phyloP scores from a whole-genome alignment of 768 basidiomycete species.

The Rhizopogon vesiculosus region DNA sequence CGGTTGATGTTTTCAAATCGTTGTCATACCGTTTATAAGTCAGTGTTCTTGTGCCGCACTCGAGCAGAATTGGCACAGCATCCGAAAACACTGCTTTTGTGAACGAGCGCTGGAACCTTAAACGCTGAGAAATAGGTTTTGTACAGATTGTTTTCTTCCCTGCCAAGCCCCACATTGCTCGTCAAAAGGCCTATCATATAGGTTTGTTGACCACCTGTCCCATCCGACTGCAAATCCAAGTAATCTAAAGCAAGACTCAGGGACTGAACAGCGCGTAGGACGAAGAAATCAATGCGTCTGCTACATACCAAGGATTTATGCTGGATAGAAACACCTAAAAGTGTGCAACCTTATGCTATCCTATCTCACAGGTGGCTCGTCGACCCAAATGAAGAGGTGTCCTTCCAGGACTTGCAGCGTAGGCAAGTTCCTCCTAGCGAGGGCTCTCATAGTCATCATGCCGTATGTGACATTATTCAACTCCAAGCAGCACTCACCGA shows the following conservation, averaged over 20 bases:
- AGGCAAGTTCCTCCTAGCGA: not conserved
- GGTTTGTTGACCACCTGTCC: no score
- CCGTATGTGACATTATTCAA: not conserved
- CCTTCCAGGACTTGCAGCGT: conserved; percentile 5
- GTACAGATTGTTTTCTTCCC: not conserved
- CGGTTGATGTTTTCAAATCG: not conserved
- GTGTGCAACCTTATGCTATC: not conserved
- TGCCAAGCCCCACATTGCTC: not conserved
- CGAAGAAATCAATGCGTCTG: not conserved
- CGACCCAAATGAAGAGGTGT: not conserved
- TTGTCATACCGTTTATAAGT: not conserved
- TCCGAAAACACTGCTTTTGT: not conserved
- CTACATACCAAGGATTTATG: not conserved
- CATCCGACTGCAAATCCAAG: not conserved
- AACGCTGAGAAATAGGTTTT: not conserved
- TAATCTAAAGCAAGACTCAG: not conserved
- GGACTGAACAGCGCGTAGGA: not conserved
- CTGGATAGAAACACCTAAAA: not conserved
- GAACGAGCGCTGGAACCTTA: not conserved
- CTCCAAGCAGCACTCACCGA: not conserved
- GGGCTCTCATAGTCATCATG: not conserved
- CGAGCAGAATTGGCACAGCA: not conserved
- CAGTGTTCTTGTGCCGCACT: not conserved
- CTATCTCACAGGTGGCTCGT: conserved; percentile 2
- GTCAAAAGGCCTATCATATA: not conserved